These are phyloP conservation scores for Torulaspora pretoriensis DNA, from an alignment of 1,139 yeast genomes.

Conservation along the genomic window DNA sequence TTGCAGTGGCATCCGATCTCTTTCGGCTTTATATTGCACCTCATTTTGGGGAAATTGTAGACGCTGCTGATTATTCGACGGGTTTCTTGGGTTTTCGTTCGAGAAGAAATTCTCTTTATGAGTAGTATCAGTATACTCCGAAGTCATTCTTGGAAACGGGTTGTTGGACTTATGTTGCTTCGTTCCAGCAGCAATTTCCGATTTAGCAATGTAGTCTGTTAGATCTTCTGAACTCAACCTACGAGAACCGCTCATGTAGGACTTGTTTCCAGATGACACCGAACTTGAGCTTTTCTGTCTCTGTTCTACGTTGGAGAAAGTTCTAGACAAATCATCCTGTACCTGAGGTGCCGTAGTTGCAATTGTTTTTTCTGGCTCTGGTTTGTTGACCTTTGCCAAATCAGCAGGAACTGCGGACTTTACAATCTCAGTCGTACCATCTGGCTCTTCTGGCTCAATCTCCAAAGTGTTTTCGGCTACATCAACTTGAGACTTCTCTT, in stretches of 20 bases:
- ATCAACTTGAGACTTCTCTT: not conserved
- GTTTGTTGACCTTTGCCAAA: not conserved
- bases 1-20: constrained; percentile 19
- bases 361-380: not conserved
- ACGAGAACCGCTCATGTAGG: constrained; percentile 8
- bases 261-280: constrained; percentile 17
- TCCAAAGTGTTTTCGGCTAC: not conserved
- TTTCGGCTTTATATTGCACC: not conserved
- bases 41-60: constrained; percentile 7
- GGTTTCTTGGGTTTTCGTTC: constrained; percentile 4
- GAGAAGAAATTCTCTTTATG: constrained; percentile 4
- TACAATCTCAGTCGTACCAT: not conserved
- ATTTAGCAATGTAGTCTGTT: constrained; percentile 25
- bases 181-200: constrained; percentile 19
- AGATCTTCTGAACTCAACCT: constrained; percentile 15
- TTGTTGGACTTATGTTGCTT: constrained; percentile 35
- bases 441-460: not conserved
- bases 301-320: constrained; percentile 1
- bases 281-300: constrained; percentile 20
- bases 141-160: constrained; percentile 34
- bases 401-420: not conserved
- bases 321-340: not conserved
- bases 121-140: constrained; percentile 9
- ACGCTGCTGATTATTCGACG: not conserved
- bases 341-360: not conserved